A percentile compares a stretch with the other conserved stretches of the same genome.
Conservation (phyloP, 2,329 filamentous ascomycete genomes). For the Epichloe coenophiala region DNA sequence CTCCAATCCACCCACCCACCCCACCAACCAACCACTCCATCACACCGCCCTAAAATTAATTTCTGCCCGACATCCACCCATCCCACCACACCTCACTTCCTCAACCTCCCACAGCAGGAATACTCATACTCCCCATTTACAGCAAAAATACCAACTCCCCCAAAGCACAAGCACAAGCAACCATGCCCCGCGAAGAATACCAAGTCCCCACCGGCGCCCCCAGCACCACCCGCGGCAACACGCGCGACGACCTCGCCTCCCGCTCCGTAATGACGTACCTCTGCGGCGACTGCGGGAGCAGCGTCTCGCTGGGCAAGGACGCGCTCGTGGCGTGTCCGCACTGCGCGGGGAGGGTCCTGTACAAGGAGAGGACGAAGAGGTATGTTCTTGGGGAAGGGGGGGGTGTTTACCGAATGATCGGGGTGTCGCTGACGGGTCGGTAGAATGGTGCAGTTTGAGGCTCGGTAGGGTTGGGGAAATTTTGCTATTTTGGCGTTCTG, state of each 20-base stretch:
- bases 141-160: too few species aligned
- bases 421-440: not conserved
- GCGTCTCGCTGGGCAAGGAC: conserved; percentile 27
- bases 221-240: conserved; percentile 25
- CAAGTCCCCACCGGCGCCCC: conserved; percentile 49
- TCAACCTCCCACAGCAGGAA: too few species aligned
- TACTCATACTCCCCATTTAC: too few species aligned
- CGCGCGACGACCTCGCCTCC: conserved; percentile 25
- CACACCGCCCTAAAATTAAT: too few species aligned
- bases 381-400: conserved; percentile 30
- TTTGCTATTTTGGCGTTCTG: too few species aligned
- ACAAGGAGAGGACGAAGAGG: conserved; percentile 97
- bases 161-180: too few species aligned
- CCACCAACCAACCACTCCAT: too few species aligned
- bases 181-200: conserved; percentile 63
- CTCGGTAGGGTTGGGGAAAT: conserved; percentile 39
- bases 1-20: too few species aligned
- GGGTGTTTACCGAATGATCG: too few species aligned
- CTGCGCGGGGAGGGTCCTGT: conserved; percentile 88
- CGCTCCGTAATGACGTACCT: conserved; percentile 25
- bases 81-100: too few species aligned
- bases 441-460: conserved; percentile 98
- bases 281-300: conserved; percentile 31
- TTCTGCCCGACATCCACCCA: too few species aligned
- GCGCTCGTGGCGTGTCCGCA: conserved; percentile 36